Base-by-base conservation (phyloP, 805 yeast species). In the Cyberlindnera sargentensis region DNA sequence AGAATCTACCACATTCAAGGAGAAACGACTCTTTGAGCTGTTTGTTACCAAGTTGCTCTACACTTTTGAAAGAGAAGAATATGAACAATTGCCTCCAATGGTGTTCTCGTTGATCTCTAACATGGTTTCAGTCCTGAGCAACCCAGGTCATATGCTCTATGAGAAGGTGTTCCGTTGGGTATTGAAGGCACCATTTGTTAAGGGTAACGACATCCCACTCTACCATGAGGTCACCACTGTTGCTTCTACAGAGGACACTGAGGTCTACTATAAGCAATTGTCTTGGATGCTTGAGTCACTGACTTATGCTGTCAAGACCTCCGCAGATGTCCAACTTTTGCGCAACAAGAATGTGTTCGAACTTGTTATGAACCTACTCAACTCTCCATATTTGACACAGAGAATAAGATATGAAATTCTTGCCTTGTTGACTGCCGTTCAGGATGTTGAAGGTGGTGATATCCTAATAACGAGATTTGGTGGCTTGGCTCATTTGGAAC, bases 111-210 rank as follows among this genome's bases (percentile, higher is more conserved):
- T 78, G 43, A 61, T 81, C 34, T 73, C 87, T 1, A 71, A 75
- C 41, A 58, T 88, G 33, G 64, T 78, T 4, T 74, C 77, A 3
- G 67, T 86, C 2, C 58, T 86, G 45, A 60, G 70, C 5, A 78
- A 81, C 47, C 96, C 97, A 0, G 77, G 80, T 0, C 91, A 86
- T 48, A 73, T 71, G 52, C 60, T 91, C 23, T 85, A 82, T 60
- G 96, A 89, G 49, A 77, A 78, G 50, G 76, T 78, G 0, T 77
- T 71, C 52, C 73, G 82, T 46, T 87, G 80, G 72, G 69, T 89
- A 8, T 64, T 87, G 31, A 65, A 64, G 41, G 57, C 61, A n/a
- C 71, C 73, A 29, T 50, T 57, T 20, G 50, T 76, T 15, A 62
- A 62, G 33, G 41, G 56, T 0, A 59, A 61, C 42, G 78, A 74